Percentiles rank a stretch among this genome's conserved stretches.
Evolutionary conservation across 345 rosid species (phyloP).

Genomic region (Syzygium aqueum): DNA sequence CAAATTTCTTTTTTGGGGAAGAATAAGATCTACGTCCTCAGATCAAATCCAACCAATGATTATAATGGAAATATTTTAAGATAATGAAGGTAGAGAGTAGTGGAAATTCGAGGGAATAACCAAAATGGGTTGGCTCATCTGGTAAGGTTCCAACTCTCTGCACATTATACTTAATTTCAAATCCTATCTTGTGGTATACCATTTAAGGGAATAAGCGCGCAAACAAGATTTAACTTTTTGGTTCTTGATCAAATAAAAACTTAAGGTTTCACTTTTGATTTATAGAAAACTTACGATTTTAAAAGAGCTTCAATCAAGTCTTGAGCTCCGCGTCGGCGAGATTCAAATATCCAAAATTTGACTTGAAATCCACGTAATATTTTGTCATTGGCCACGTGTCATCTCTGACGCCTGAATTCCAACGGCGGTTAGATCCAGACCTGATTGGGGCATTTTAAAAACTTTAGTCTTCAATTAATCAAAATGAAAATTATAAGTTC

Average conservation of each 20-base stretch:
- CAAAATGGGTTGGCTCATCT: too few species aligned
- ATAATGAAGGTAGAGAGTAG: background rate
- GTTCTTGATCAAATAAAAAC: background rate
- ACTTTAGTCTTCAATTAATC: background rate
- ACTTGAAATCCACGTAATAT: background rate
- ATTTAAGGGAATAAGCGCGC: background rate
- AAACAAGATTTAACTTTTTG: background rate
- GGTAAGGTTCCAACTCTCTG: too few species aligned
- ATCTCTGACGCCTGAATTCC: background rate
- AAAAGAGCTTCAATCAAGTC: background rate
- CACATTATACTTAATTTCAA: too few species aligned
- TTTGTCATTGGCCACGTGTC: background rate
- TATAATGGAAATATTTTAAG: background rate
- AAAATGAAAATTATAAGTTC: background rate
- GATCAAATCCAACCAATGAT: background rate
- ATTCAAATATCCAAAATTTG: background rate
- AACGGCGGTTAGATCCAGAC: background rate
- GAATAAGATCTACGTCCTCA: background rate
- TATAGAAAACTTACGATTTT: background rate
- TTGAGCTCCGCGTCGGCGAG: accelerated
- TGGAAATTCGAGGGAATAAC: too few species aligned
- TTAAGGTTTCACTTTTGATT: background rate
- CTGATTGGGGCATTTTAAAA: background rate
- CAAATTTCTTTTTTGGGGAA: background rate
- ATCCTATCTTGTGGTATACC: too few species aligned